A percentile compares a stretch with the other conserved stretches of the same genome.
phyloP scores from a whole-genome alignment of 768 basidiomycete genomes.

The Pisolithus microcarpus region DNA sequence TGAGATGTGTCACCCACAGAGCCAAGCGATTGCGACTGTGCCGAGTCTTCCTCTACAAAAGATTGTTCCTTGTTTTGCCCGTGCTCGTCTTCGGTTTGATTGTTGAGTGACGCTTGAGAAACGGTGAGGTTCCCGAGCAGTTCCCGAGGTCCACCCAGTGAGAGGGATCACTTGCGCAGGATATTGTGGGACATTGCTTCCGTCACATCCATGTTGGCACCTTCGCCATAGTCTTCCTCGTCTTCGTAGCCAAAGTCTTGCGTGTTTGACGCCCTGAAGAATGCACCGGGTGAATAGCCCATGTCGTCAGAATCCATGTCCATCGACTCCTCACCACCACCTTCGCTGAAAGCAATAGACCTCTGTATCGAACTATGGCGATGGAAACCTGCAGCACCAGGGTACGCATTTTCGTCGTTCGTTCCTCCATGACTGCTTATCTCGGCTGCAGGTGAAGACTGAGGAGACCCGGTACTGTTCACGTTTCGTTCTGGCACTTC shows the following conservation, averaged over 20 bases:
- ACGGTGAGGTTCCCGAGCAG: conserved; percentile 25
- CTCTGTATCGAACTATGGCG: conserved; percentile 55
- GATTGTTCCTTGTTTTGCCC: conserved; percentile 20
- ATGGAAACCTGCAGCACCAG: conserved; percentile 40
- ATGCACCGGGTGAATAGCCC: conserved; percentile 41
- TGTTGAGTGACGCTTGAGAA: conserved; percentile 8
- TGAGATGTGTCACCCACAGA: conserved; percentile 39
- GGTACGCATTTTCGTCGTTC: conserved; percentile 67
- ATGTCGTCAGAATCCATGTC: conserved; percentile 64
- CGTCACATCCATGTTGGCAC: conserved; percentile 71
- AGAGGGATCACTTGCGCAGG: conserved; percentile 48
- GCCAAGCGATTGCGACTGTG: conserved; percentile 23
- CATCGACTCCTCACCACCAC: conserved; percentile 49
- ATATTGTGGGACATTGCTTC: conserved; percentile 47
- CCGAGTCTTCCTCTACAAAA: conserved; percentile 21
- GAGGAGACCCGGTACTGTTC: conserved; percentile 39
- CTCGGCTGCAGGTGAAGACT: conserved; percentile 33
- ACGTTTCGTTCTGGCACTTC: conserved; percentile 42
- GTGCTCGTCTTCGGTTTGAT: conserved; percentile 8
- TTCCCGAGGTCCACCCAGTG: conserved; percentile 28
- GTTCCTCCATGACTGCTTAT: conserved; percentile 14
- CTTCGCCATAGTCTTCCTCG: conserved; percentile 20
- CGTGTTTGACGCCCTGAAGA: conserved; percentile 34
- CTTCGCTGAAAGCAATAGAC: conserved; percentile 44
- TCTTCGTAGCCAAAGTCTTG: conserved; percentile 30